Evolutionary conservation across 352 stramenopile species (phyloP).

Genomic region (Phytophthora capsici): DNA sequence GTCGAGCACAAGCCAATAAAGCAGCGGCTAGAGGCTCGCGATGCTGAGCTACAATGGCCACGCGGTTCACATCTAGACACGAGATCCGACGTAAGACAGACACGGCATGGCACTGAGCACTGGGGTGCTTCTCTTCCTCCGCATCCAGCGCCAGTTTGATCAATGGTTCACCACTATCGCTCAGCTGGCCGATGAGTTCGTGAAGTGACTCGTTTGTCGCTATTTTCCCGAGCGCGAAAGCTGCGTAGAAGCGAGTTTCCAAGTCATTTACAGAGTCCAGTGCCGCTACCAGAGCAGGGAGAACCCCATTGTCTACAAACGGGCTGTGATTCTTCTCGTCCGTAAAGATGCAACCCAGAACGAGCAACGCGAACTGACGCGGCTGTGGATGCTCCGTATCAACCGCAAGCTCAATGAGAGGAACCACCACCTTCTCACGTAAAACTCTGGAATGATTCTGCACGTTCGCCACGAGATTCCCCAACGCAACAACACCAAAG

Average conservation of each 20-base stretch:
- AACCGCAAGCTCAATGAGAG: constrained; percentile 61
- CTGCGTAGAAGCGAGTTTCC: constrained; percentile 94
- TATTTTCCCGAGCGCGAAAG: constrained; percentile 94
- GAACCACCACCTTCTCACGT: constrained; percentile 59
- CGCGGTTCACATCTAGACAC: constrained; percentile 80
- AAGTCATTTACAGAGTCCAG: constrained; percentile 72
- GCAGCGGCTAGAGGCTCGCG: constrained; percentile 61
- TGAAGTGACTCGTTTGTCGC: constrained; percentile 80
- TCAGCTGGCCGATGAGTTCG: constrained; percentile 62
- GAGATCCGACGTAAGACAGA: constrained; percentile 90
- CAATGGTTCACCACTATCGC: constrained; percentile 52
- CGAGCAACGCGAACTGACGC: constrained; percentile 82
- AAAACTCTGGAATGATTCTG: constrained; percentile 82
- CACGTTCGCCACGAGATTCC: constrained; percentile 91
- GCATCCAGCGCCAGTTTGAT: constrained; percentile 70
- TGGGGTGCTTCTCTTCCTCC: constrained; percentile 44
- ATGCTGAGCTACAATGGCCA: constrained; percentile 78
- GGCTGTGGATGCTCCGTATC: constrained; percentile 53
- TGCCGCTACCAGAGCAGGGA: constrained; percentile 75
- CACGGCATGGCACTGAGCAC: constrained; percentile 91
- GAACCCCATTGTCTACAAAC: constrained; percentile 73
- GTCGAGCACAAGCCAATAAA: constrained; percentile 47
- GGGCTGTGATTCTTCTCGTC: constrained; percentile 64
- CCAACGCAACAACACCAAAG: constrained; percentile 89
- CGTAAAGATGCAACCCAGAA: constrained; percentile 84